Conservation (phyloP, 2,329 filamentous ascomycete species). For the Sporothrix globosa region DNA sequence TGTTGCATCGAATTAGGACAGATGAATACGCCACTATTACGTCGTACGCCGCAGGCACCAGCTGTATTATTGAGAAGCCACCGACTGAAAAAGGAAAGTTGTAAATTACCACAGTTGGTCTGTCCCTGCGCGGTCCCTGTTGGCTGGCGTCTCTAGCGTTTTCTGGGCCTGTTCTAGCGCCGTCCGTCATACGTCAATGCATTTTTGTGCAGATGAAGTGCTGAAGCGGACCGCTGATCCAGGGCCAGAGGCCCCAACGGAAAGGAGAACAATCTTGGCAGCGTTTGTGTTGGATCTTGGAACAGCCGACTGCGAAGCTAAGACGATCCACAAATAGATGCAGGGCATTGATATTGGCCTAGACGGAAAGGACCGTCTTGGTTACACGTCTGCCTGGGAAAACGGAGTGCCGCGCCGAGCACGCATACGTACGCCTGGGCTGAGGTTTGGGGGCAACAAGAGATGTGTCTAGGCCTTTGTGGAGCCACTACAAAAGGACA, state of each 20-base stretch:
- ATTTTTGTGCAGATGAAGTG: not conserved
- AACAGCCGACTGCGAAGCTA: not conserved
- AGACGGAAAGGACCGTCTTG: not conserved
- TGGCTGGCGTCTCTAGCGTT: not conserved
- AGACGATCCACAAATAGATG: not conserved
- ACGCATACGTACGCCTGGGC: not conserved
- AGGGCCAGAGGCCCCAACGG: not conserved
- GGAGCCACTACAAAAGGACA: not conserved
- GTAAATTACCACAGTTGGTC: not conserved
- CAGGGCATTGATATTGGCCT: not conserved
- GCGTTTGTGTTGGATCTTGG: too few relatives aligned
- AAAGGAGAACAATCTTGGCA: too few relatives aligned
- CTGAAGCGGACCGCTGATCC: not conserved
- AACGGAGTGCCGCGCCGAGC: slow-evolving; percentile 8
- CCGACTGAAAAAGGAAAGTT: slow-evolving; percentile 12
- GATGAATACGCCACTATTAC: not conserved
- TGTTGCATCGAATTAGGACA: not conserved
- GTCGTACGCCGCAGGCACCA: not conserved
- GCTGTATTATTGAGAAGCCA: slow-evolving; percentile 4
- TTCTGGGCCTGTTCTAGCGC: slow-evolving; percentile 5
- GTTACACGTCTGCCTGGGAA: slow-evolving; percentile 20
- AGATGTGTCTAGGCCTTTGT: slow-evolving; percentile 7
- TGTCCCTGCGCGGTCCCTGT: too few relatives aligned
- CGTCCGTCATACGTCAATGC: not conserved
- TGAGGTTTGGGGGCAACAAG: not conserved